phyloP scores from a whole-genome alignment of 2,329 filamentous ascomycete genomes.

The Alternaria postmessia region DNA sequence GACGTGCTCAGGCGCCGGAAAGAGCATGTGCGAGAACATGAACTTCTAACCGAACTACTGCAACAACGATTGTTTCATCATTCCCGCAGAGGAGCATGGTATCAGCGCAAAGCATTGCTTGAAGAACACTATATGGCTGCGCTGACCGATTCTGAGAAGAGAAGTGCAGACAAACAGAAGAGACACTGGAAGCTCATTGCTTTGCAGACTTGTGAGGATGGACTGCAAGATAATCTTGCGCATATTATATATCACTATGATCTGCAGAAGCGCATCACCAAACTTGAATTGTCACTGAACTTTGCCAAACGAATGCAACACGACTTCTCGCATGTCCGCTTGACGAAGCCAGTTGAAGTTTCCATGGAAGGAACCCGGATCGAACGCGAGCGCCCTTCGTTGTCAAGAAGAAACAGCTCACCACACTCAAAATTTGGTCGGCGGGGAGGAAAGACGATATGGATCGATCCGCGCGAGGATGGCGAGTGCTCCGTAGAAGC shows the following conservation, averaged over 20 bases:
- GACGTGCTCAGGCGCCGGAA: constrained; percentile 83
- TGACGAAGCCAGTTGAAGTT: constrained; percentile 78
- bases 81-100: constrained; percentile 87
- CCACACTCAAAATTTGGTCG: constrained; percentile 46
- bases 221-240: constrained; percentile 85
- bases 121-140: constrained; percentile 93
- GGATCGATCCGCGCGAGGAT: constrained; percentile 79
- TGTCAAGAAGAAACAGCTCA: constrained; percentile 39
- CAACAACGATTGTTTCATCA: constrained; percentile 84
- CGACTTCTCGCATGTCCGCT: constrained; percentile 85
- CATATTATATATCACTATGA: constrained; percentile 95
- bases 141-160: constrained; percentile 29
- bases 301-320: constrained; percentile 88
- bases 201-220: constrained; percentile 81
- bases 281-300: constrained; percentile 84
- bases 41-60: constrained; percentile 77
- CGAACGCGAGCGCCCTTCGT: constrained; percentile 62
- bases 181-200: constrained; percentile 84
- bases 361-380: constrained; percentile 80
- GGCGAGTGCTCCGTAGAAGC: constrained; percentile 87
- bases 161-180: constrained; percentile 68
- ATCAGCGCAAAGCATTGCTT: constrained; percentile 90
- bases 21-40: constrained; percentile 78
- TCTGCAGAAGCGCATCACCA: constrained; percentile 89
- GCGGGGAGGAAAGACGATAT: constrained; percentile 77